phyloP scores from a whole-genome alignment of 1,284 basidiomycete genomes.

The Takashimella tepidaria region DNA sequence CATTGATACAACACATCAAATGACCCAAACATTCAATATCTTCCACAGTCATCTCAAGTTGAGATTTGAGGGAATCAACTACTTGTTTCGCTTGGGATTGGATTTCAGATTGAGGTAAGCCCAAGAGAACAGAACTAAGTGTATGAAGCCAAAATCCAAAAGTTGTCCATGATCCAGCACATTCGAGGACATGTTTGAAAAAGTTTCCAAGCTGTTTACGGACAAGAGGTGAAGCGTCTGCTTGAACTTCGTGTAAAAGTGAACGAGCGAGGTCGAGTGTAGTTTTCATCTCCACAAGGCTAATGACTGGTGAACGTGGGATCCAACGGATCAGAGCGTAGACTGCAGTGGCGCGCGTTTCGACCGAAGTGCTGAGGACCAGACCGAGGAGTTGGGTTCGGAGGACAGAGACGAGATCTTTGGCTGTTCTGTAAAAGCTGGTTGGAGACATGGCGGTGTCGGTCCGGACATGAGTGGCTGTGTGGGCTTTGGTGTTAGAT shows the following conservation, averaged over 20 bases:
- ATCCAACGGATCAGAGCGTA: conserved; percentile 28
- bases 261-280: conserved; percentile 5
- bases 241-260: conserved; percentile 10
- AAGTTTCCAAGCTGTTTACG: conserved; percentile 26
- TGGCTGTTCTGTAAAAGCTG: too few species aligned
- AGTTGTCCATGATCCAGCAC: conserved; percentile 16
- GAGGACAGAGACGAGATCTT: conserved; percentile 1
- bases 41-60: neutral
- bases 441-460: too few species aligned
- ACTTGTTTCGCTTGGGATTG: neutral
- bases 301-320: neutral
- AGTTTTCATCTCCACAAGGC: neutral
- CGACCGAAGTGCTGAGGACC: conserved; percentile 17
- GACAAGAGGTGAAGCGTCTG: conserved; percentile 29
- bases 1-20: neutral
- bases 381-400: conserved; percentile 12
- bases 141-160: conserved; percentile 15
- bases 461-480: too few species aligned
- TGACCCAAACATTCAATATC: neutral
- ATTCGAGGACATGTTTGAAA: conserved; percentile 13
- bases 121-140: neutral
- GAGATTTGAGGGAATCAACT: neutral
- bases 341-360: conserved; percentile 26
- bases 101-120: neutral
- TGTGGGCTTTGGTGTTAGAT: too few species aligned